Percentiles rank a stretch among this genome's conserved stretches.
phyloP scores from a whole-genome alignment of 2,329 filamentous ascomycete genomes.

The Tolypocladium endophyticum region DNA sequence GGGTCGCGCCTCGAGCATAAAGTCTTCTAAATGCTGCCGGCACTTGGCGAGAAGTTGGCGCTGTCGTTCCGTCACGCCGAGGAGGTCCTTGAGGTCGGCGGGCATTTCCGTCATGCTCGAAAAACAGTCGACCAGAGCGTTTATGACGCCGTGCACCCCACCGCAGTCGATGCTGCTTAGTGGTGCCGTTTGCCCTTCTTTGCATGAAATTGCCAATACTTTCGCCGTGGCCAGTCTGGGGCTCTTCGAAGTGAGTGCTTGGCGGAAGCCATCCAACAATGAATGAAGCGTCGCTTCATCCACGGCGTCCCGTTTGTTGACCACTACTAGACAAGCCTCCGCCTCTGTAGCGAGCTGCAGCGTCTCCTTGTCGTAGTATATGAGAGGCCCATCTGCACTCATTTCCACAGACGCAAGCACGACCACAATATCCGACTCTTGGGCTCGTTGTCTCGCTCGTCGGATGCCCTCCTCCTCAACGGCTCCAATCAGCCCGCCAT shows the following conservation, averaged over 20 bases:
- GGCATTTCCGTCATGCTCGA: constrained; percentile 58
- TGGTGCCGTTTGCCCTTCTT: constrained; percentile 33
- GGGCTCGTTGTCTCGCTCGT: constrained; percentile 69
- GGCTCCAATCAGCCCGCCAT: constrained; percentile 43
- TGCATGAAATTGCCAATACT: constrained; percentile 58
- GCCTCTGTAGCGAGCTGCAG: constrained; percentile 40
- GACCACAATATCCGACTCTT: constrained; percentile 76
- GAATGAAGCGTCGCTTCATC: constrained; percentile 19
- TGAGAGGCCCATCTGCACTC: constrained; percentile 25
- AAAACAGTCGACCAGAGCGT: constrained; percentile 59
- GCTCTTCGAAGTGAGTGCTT: constrained; percentile 6
- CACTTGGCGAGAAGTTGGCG: constrained; percentile 69
- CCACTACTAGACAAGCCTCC: constrained; percentile 38
- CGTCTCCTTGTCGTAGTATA: constrained; percentile 44
- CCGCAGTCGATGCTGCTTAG: constrained; percentile 38
- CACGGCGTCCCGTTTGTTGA: constrained; percentile 53
- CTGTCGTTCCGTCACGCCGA: constrained; percentile 87
- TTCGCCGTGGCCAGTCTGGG: constrained; percentile 21
- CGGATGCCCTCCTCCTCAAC: constrained; percentile 88
- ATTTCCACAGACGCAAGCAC: constrained; percentile 67
- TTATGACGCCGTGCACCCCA: constrained; percentile 58
- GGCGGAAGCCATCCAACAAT: constrained; percentile 30
- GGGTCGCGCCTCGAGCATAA: constrained; percentile 48
- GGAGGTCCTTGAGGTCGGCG: constrained; percentile 66
- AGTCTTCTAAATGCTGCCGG: constrained; percentile 59